phyloP scores from a whole-genome alignment of 129 eudicot species.

The Lactuca sativa region DNA sequence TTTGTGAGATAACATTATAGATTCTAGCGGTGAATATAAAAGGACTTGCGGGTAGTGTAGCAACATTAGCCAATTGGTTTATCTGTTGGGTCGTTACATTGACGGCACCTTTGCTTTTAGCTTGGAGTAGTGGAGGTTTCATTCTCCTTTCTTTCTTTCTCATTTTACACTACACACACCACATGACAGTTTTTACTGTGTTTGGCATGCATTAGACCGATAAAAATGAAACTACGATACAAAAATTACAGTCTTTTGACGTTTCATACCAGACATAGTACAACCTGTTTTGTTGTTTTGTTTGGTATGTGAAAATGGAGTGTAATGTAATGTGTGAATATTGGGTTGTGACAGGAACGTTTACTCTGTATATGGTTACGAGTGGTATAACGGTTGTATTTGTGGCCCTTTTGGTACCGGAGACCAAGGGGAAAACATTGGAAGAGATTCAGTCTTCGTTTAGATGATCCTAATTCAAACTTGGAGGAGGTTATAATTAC shows the following conservation, averaged over 20 bases:
- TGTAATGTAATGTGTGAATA: not conserved
- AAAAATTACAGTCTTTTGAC: no score
- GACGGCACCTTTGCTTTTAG: conserved; percentile 75
- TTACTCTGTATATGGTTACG: conserved; percentile 59
- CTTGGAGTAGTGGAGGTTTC: conserved; percentile 90
- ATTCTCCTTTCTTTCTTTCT: not conserved
- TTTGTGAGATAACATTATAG: conserved; percentile 32
- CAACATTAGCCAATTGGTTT: conserved; percentile 82
- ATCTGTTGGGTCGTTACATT: conserved; percentile 70
- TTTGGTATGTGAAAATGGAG: no score
- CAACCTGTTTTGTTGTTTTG: no score
- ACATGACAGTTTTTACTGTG: not conserved
- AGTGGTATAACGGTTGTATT: conserved; percentile 57
- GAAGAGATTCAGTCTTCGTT: conserved; percentile 91
- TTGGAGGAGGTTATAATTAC: no score
- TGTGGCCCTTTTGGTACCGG: conserved; percentile 67
- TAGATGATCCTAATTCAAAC: conserved; percentile 40
- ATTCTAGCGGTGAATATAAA: conserved; percentile 82
- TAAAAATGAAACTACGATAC: no score
- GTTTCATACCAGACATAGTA: not conserved
- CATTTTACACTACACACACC: no score
- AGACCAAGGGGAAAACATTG: conserved; percentile 88
- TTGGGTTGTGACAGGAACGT: conserved; percentile 53
- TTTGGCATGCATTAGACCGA: not conserved
- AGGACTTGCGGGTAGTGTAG: conserved; percentile 93